Conservation (phyloP, 2,329 filamentous ascomycete genomes). For the Cylindrodendrum hubeiense region DNA sequence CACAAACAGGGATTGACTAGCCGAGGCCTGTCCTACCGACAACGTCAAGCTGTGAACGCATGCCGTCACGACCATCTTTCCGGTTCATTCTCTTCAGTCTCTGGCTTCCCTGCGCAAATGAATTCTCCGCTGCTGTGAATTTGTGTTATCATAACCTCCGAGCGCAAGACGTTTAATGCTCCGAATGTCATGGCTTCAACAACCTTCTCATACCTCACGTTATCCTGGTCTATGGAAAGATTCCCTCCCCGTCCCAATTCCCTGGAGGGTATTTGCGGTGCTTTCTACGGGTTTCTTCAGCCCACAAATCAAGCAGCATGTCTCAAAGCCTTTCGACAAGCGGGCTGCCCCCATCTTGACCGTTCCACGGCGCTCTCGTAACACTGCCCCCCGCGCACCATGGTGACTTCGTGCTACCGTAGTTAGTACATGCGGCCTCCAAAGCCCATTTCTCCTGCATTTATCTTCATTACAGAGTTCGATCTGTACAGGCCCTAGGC, state of each 20-base stretch:
- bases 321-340: neutral
- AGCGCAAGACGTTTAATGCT: neutral
- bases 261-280: neutral
- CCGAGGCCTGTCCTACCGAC: constrained; percentile 32
- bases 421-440: neutral
- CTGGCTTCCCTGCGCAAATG: constrained; percentile 3
- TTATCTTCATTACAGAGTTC: too few species aligned
- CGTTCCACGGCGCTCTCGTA: neutral
- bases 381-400: neutral
- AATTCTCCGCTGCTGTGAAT: constrained; percentile 40
- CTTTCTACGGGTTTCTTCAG: neutral
- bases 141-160: neutral
- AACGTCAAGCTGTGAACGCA: constrained; percentile 39
- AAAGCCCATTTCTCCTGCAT: too few species aligned
- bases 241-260: neutral
- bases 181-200: neutral
- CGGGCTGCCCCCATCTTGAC: neutral
- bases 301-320: neutral
- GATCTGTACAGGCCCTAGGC: neutral
- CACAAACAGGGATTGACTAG: constrained; percentile 63
- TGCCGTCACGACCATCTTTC: neutral
- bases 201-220: neutral
- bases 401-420: neutral
- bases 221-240: neutral
- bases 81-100: neutral